These are phyloP conservation scores for Geoglossum glabrum DNA, from an alignment of 495 filamentous ascomycete genomes.

Conservation along the genomic window DNA sequence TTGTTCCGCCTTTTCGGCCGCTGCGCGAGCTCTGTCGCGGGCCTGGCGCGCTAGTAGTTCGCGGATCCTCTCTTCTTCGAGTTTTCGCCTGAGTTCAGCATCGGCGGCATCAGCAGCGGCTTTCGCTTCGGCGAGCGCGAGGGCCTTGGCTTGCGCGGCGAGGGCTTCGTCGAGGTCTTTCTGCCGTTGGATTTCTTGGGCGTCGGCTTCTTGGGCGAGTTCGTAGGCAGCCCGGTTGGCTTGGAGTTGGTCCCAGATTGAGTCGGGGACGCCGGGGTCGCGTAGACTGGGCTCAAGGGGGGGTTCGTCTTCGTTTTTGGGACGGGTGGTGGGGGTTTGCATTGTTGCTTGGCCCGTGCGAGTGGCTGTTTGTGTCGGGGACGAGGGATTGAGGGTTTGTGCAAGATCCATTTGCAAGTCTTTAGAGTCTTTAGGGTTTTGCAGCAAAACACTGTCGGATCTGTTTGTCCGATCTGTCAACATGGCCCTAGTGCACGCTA, in stretches of 20 bases:
- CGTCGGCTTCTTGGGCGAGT: not conserved
- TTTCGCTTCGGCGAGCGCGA: not conserved
- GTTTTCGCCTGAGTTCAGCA: not conserved
- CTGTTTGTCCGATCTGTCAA: not conserved
- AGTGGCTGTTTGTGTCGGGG: not conserved
- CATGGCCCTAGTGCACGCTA: not conserved
- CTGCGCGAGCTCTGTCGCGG: not conserved
- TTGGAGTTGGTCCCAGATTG: constrained; percentile 38
- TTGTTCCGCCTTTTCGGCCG: constrained; percentile 5
- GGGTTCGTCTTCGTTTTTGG: not conserved
- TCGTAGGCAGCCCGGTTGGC: constrained; percentile 13
- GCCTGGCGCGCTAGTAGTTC: not conserved
- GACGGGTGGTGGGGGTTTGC: not conserved
- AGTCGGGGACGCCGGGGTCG: constrained; percentile 38
- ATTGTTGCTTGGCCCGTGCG: not conserved
- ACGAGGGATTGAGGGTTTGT: not conserved
- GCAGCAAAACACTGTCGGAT: not conserved
- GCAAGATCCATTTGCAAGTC: not conserved
- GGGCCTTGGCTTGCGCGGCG: not conserved
- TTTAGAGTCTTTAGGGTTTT: too few species aligned
- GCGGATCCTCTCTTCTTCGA: not conserved
- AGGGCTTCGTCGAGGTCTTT: constrained; percentile 16
- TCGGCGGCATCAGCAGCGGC: not conserved
- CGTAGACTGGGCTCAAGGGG: constrained; percentile 11
- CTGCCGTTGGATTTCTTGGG: constrained; percentile 26